phyloP scores from a whole-genome alignment of 2,329 filamentous ascomycete genomes.

The Geosmithia morbida region DNA sequence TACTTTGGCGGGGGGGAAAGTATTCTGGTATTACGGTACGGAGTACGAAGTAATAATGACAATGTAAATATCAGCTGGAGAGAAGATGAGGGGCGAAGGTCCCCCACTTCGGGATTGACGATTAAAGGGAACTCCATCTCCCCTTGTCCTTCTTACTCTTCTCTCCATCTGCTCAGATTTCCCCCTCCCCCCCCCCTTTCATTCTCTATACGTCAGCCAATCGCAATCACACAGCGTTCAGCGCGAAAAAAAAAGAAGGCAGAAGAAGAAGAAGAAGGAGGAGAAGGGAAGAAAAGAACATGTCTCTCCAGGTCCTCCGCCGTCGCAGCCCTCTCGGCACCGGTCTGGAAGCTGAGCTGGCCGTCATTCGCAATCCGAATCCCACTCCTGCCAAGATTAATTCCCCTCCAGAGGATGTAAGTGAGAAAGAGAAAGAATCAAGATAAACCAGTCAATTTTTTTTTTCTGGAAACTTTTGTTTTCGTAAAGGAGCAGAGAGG shows the following conservation, averaged over 20 bases:
- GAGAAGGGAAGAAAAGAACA: no score
- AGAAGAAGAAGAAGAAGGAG: no score
- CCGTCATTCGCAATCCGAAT: not conserved
- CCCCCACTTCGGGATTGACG: no score
- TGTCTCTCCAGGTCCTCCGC: conserved; percentile 3
- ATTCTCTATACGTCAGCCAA: not conserved
- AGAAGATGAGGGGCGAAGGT: not conserved
- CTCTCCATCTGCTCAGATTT: not conserved
- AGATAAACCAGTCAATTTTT: no score
- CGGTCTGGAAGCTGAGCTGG: conserved; percentile 3
- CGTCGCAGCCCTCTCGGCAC: conserved; percentile 1
- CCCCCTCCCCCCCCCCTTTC: not conserved
- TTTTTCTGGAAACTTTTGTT: no score
- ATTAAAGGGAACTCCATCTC: not conserved
- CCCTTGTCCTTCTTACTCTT: not conserved
- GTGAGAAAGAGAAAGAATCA: no score
- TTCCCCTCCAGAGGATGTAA: not conserved
- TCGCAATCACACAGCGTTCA: no score
- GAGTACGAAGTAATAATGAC: not conserved
- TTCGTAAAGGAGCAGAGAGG: no score
- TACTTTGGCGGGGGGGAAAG: not conserved
- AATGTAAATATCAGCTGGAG: no score
- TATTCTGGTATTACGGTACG: not conserved
- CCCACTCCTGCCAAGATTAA: not conserved
- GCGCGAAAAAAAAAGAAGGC: no score